These are phyloP conservation scores for Aspergillus aculeatus DNA, from an alignment of 2,329 filamentous ascomycete genomes.

Conservation along the genomic window DNA sequence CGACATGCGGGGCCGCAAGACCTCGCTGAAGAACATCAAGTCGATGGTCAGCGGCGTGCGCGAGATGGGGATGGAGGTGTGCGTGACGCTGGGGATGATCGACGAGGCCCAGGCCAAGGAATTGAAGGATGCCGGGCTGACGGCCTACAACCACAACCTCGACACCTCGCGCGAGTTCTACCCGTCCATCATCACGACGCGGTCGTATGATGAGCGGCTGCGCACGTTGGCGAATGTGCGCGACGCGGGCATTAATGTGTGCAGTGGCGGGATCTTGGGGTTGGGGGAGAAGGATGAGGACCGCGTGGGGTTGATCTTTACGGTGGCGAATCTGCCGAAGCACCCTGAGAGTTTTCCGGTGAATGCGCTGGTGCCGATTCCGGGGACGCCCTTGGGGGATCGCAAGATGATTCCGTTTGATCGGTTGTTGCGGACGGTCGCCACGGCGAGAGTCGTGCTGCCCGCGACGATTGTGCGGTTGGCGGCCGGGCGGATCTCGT, in stretches of 20 bases:
- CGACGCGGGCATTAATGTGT: slow-evolving; percentile 84
- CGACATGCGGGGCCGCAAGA: slow-evolving; percentile 89
- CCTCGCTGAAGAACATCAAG: slow-evolving; percentile 77
- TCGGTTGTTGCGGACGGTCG: slow-evolving; percentile 76
- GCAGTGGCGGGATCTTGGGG: slow-evolving; percentile 83
- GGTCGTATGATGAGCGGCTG: slow-evolving; percentile 82
- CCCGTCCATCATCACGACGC: slow-evolving; percentile 78
- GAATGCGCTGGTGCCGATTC: slow-evolving; percentile 86
- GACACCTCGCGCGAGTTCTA: slow-evolving; percentile 90
- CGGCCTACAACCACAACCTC: slow-evolving; percentile 92
- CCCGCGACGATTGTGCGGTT: slow-evolving; percentile 83
- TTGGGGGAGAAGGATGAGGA: slow-evolving; percentile 77
- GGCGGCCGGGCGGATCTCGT: slow-evolving; percentile 77
- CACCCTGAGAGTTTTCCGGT: slow-evolving; percentile 92
- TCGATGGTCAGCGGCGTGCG: slow-evolving; percentile 81
- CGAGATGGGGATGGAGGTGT: slow-evolving; percentile 82
- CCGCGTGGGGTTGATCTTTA: slow-evolving; percentile 79
- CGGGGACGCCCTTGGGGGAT: slow-evolving; percentile 81
- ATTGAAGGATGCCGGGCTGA: slow-evolving; percentile 78
- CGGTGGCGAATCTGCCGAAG: slow-evolving; percentile 72
- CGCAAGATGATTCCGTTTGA: slow-evolving; percentile 71
- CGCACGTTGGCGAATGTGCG: slow-evolving; percentile 76
- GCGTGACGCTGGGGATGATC: slow-evolving; percentile 94
- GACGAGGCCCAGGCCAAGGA: slow-evolving; percentile 76
- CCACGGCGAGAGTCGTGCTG: slow-evolving; percentile 79